These are phyloP conservation scores for Cladorrhinum samala DNA, from an alignment of 495 filamentous ascomycete genomes.

Conservation along the genomic window DNA sequence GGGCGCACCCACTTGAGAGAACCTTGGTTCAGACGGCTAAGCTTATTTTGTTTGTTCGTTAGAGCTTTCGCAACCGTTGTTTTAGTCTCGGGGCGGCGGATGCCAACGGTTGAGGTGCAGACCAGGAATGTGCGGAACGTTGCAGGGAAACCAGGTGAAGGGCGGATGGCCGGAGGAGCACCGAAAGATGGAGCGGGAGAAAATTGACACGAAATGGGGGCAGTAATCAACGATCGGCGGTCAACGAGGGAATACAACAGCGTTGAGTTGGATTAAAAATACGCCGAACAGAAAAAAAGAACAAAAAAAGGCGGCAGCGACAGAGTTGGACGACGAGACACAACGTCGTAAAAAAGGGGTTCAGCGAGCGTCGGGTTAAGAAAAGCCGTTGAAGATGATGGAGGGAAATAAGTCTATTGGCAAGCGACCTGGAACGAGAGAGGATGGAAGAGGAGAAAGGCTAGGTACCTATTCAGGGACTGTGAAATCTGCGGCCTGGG, in stretches of 20 bases:
- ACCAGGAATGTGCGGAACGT: neutral
- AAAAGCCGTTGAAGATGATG: neutral
- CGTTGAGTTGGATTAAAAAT: neutral
- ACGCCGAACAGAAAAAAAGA: neutral
- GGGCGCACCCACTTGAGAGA: neutral
- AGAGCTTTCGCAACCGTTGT: no score
- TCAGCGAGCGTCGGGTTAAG: constrained; percentile 14
- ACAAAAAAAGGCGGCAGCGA: constrained; percentile 12
- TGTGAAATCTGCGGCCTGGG: neutral
- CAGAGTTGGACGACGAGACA: constrained; percentile 7
- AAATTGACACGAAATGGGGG: neutral
- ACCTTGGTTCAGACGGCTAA: neutral
- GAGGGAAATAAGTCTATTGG: constrained; percentile 6
- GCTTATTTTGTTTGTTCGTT: neutral
- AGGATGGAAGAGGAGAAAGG: neutral
- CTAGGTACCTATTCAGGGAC: constrained; percentile 1
- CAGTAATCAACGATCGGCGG: constrained; percentile 1
- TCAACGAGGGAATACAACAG: neutral
- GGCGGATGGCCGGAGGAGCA: no score
- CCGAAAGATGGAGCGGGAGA: no score
- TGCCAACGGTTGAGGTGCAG: constrained; percentile 1
- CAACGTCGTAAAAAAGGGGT: constrained; percentile 3
- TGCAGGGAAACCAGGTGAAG: neutral
- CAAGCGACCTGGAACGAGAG: neutral
- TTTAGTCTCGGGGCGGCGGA: neutral